phyloP scores from a whole-genome alignment of 2,329 filamentous ascomycete genomes.

The Arachnomyces sp. region DNA sequence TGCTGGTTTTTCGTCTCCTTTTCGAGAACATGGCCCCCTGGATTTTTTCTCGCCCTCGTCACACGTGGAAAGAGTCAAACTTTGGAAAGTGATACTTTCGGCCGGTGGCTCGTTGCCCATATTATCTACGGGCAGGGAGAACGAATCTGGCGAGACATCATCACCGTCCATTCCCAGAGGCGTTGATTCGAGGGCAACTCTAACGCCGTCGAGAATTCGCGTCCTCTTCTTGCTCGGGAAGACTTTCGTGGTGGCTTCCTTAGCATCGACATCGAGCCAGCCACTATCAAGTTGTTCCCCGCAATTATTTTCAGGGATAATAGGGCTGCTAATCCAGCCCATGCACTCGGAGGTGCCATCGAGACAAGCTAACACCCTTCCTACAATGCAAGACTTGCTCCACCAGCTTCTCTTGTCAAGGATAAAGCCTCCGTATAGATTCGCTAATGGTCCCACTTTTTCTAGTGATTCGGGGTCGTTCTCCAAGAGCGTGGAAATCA shows the following conservation, averaged over 20 bases:
- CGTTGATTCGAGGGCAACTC: constrained; percentile 31
- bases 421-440: constrained; percentile 49
- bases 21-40: not conserved
- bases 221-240: constrained; percentile 21
- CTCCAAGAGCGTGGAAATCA: constrained; percentile 51
- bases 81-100: too few relatives aligned
- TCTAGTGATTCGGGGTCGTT: constrained; percentile 45
- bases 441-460: constrained; percentile 43
- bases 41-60: too few relatives aligned
- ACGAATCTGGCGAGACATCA: constrained; percentile 14
- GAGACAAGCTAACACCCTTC: constrained; percentile 43
- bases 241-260: constrained; percentile 18
- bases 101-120: too few relatives aligned
- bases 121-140: constrained; percentile 14
- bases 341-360: constrained; percentile 43
- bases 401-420: constrained; percentile 47
- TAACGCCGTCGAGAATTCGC: constrained; percentile 38
- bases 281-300: constrained; percentile 29
- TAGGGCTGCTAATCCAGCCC: constrained; percentile 46
- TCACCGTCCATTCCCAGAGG: constrained; percentile 32
- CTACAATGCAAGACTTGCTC: constrained; percentile 51
- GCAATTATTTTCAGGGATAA: constrained; percentile 31
- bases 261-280: constrained; percentile 44
- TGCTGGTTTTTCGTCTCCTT: constrained; percentile 18
- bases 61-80: too few relatives aligned